Percentiles rank a stretch among this genome's conserved stretches.
phyloP scores from a whole-genome alignment of 257 asterid species.

The Solanum ossicruentum region DNA sequence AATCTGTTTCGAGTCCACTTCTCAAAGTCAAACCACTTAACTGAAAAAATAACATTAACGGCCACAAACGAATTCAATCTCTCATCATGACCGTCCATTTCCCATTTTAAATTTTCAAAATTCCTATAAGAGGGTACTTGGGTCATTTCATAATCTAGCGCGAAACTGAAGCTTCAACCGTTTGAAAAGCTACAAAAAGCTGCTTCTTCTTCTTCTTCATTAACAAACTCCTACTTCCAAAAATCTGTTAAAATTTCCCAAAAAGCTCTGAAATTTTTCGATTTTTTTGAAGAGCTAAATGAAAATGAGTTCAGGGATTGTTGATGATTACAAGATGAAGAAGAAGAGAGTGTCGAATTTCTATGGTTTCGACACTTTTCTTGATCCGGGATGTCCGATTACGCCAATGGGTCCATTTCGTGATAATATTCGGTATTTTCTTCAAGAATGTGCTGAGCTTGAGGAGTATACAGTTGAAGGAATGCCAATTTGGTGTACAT shows the following conservation, averaged over 20 bases:
- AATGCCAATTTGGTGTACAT: slow-evolving; percentile 59
- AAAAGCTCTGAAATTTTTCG: neutral
- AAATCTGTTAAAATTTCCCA: neutral
- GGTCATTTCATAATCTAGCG: neutral
- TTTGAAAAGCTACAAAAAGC: neutral
- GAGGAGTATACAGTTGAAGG: slow-evolving; percentile 45
- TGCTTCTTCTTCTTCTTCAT: neutral
- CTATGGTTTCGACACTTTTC: slow-evolving; percentile 52
- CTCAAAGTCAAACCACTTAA: neutral
- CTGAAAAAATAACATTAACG: neutral
- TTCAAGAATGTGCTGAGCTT: slow-evolving; percentile 44
- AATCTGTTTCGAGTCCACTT: too few species aligned
- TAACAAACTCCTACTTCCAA: neutral
- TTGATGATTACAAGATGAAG: slow-evolving; percentile 11
- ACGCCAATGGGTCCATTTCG: slow-evolving; percentile 41
- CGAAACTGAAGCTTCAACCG: neutral
- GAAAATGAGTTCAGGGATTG: slow-evolving; percentile 13
- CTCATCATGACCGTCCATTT: neutral
- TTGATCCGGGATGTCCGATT: slow-evolving; percentile 46
- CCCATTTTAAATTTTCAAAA: neutral
- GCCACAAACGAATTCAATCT: neutral
- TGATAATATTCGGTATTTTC: slow-evolving; percentile 53
- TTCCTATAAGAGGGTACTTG: neutral
- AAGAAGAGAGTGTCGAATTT: slow-evolving; percentile 21
- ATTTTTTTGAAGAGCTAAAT: neutral